phyloP scores from a whole-genome alignment of 2,329 filamentous ascomycete genomes.

The Stachybotrys chlorohalonatus region DNA sequence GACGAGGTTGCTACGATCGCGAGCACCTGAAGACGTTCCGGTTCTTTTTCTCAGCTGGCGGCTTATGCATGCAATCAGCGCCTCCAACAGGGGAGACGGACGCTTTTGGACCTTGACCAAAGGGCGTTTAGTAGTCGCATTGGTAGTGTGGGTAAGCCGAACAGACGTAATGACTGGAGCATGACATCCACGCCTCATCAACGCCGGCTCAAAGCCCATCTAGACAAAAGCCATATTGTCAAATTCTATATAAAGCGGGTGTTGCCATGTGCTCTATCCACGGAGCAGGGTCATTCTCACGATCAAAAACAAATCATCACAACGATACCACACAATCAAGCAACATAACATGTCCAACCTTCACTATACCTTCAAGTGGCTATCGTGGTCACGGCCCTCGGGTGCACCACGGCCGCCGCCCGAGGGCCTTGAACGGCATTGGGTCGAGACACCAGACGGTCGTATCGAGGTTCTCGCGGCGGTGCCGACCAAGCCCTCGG shows the following conservation, averaged over 20 bases:
- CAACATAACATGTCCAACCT: constrained; percentile 11
- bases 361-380: constrained; percentile 15
- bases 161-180: background rate
- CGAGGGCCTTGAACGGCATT: constrained; percentile 30
- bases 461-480: constrained; percentile 39
- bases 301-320: background rate
- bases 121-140: too few relatives aligned
- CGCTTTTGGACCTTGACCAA: too few relatives aligned
- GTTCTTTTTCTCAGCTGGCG: background rate
- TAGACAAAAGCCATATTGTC: background rate
- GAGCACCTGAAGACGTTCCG: background rate
- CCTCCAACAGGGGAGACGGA: too few relatives aligned
- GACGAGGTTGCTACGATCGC: background rate
- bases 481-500: constrained; percentile 13
- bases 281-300: background rate
- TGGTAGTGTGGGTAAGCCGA: background rate
- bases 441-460: constrained; percentile 33
- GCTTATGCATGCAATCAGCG: background rate
- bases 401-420: constrained; percentile 17
- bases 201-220: background rate
- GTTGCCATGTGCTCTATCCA: background rate
- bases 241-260: background rate
- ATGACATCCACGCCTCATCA: background rate
- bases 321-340: too few relatives aligned
- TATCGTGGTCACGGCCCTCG: constrained; percentile 13